Evolutionary conservation across 805 yeast species (phyloP), one percentile per base, ranked within the genome.

Genomic region (Saccharomyces kudriavzevii): DNA sequence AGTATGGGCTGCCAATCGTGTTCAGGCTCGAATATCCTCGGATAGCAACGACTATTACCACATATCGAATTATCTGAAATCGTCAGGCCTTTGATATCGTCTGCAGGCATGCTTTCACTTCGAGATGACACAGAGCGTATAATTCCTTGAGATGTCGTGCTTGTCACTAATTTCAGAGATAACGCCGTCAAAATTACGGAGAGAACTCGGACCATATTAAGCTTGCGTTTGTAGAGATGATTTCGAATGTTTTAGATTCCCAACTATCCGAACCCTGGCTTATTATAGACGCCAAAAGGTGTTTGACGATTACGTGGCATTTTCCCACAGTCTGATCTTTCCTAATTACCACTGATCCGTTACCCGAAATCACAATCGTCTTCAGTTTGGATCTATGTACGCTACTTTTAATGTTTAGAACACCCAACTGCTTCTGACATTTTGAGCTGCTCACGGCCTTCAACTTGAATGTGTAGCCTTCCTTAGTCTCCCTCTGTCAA

Each of bases 1-100:
- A 71, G 75, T 4, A 91, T 79, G 1, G 64, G 64, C 70, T 83
- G 82, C 96, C 96, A 91, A 58, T 85, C 80, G 1, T 64, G 56
- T 0, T 83, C 69, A 0, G 97, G 87, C 40, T 69, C 79, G 63
- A 90, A 89, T 1, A 78, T 56, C 46, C 70, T 70, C 0, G 88
- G 86, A 62, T 86, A 86, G 61, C 92, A 87, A 55, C 81, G 79
- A 0, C 62, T 54, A 1, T 76, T 72, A 50, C 75, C 71, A 52
- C 68, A 65, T 27, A 65, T 55, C 47, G 59, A 48, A 46, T 52
- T 53, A 40, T 58, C 62, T 20, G 50, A 17, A 17, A 35, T 35
- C 17, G 5, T 24, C 10, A 17, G 43, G 22, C 17, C 22, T 35
- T 10, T 2, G 10, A 20, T 17, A 35, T 35, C 43, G 11, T 35